Evolutionary conservation across 2,329 filamentous ascomycete genomes (phyloP).

Genomic region (Ampelomyces quisqualis): DNA sequence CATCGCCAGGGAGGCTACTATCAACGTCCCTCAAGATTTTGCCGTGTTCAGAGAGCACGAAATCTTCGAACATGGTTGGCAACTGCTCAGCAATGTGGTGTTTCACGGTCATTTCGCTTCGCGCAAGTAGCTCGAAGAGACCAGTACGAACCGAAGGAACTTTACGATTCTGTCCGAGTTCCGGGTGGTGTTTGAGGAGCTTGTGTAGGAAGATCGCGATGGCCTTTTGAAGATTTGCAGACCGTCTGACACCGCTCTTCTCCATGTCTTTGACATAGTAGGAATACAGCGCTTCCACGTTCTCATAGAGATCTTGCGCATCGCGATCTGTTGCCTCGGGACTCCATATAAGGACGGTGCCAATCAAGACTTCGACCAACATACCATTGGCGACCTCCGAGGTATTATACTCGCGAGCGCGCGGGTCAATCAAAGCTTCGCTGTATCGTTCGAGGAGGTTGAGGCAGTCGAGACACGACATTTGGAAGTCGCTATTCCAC

Average conservation of each 20-base stretch:
- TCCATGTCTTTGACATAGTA: constrained; percentile 72
- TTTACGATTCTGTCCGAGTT: constrained; percentile 63
- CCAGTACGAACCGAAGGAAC: constrained; percentile 68
- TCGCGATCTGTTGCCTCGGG: constrained; percentile 26
- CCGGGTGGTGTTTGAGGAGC: constrained; percentile 65
- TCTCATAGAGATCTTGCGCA: constrained; percentile 54
- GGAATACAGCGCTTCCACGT: constrained; percentile 73
- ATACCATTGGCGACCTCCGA: constrained; percentile 43
- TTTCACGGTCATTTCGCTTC: constrained; percentile 69
- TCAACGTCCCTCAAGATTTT: constrained; percentile 81
- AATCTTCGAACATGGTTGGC: constrained; percentile 74
- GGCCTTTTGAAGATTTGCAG: constrained; percentile 65
- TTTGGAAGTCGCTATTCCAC: constrained; percentile 22
- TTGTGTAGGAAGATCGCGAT: constrained; percentile 69
- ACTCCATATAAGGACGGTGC: constrained; percentile 31
- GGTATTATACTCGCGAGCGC: constrained; percentile 40
- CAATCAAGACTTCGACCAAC: constrained; percentile 37
- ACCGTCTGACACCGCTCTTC: constrained; percentile 64
- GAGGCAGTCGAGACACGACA: constrained; percentile 28
- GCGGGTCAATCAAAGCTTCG: constrained; percentile 36
- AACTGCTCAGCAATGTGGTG: constrained; percentile 71
- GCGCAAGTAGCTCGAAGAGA: constrained; percentile 70
- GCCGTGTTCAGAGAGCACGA: constrained; percentile 79
- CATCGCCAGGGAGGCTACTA: constrained; percentile 72
- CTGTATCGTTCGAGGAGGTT: constrained; percentile 34